Conservation (phyloP, 306 rosid genomes). For the Cucurbita ficifolia region DNA sequence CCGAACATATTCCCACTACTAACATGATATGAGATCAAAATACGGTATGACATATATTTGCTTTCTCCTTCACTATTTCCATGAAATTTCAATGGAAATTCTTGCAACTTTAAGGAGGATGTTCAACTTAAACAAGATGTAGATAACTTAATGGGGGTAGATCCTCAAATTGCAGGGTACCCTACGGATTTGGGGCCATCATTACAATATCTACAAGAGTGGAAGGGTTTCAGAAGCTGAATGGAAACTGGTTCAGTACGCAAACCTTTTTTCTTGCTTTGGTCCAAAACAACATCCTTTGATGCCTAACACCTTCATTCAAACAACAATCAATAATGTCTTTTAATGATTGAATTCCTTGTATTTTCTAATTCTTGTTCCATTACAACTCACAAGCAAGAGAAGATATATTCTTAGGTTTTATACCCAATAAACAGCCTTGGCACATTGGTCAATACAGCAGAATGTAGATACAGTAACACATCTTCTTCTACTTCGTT, state of each 20-base stretch:
- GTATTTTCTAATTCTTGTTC: background rate
- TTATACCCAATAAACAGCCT: background rate
- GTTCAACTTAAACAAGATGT: background rate
- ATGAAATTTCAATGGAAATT: background rate
- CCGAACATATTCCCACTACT: no score
- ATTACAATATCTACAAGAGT: slow-evolving; percentile 46
- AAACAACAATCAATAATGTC: slow-evolving; percentile 2
- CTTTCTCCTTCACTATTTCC: background rate
- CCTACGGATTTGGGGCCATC: slow-evolving; percentile 48
- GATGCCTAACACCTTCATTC: slow-evolving; percentile 7
- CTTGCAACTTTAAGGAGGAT: background rate
- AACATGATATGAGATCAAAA: no score
- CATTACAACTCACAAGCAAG: slow-evolving; percentile 1
- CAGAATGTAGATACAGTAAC: background rate
- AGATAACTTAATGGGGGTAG: background rate
- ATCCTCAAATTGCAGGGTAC: slow-evolving; percentile 27
- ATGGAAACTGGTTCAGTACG: background rate
- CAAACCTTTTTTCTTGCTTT: slow-evolving; percentile 3
- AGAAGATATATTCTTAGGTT: background rate
- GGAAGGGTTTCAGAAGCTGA: slow-evolving; percentile 8
- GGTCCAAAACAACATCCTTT: slow-evolving; percentile 6
- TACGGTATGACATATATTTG: no score
- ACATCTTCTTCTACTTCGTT: background rate
- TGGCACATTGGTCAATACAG: background rate
- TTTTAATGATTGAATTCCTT: background rate